phyloP scores from a whole-genome alignment of 768 basidiomycete genomes.

The Podaxis rugospora region DNA sequence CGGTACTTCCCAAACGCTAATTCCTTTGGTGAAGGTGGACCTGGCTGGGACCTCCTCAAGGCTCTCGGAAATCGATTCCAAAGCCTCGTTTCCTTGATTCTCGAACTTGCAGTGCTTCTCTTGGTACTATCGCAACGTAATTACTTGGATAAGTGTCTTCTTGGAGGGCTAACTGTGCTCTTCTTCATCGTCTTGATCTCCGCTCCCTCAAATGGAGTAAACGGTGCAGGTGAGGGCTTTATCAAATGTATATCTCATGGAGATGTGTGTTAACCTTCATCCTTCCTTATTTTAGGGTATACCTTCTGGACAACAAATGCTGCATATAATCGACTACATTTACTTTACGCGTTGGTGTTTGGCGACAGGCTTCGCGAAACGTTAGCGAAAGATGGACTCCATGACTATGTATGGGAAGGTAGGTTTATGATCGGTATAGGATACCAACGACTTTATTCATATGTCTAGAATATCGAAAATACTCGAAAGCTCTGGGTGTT shows the following conservation, averaged over 20 bases:
- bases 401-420: no score
- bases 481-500: constrained; percentile 25
- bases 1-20: constrained; percentile 15
- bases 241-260: background rate
- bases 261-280: background rate
- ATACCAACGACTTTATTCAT: no score
- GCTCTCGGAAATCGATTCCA: constrained; percentile 18
- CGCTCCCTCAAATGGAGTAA: constrained; percentile 29
- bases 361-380: constrained; percentile 24
- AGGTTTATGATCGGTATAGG: no score
- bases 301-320: constrained; percentile 33
- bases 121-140: constrained; percentile 16
- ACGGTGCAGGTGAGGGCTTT: constrained; percentile 27
- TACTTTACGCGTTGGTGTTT: constrained; percentile 36
- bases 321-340: constrained; percentile 32
- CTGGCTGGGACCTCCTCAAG: constrained; percentile 29
- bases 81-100: constrained; percentile 19
- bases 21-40: constrained; percentile 29
- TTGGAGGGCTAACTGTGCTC: background rate
- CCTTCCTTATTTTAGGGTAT: constrained; percentile 24
- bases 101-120: constrained; percentile 21
- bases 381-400: constrained; percentile 32
- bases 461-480: constrained; percentile 30
- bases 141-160: constrained; percentile 17
- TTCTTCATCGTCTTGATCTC: constrained; percentile 24